phyloP scores from a whole-genome alignment of 176 grass and related monocot genomes.

The Ananas comosus region DNA sequence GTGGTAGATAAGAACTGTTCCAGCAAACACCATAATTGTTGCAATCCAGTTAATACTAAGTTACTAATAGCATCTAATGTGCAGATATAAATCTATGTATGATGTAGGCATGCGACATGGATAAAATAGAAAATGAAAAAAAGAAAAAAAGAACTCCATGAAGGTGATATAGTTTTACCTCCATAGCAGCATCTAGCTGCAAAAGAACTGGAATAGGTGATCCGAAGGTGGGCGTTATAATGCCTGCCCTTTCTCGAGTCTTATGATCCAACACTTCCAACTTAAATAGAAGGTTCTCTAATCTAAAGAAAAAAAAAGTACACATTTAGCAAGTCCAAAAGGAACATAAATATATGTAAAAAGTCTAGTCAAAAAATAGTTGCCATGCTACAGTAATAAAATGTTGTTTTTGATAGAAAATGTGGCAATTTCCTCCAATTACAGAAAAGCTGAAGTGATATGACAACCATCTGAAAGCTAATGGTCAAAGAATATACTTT shows the following conservation, averaged over 20 bases:
- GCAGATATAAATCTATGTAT: no score
- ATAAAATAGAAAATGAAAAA: background rate
- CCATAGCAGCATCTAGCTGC: constrained; percentile 4
- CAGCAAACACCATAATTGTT: no score
- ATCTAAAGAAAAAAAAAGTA: background rate
- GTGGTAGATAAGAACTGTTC: no score
- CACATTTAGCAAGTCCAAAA: background rate
- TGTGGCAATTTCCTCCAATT: no score
- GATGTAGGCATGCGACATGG: background rate
- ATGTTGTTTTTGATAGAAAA: background rate
- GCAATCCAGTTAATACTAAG: no score
- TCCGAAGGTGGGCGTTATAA: constrained; percentile 2
- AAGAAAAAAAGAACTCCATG: background rate
- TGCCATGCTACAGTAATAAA: background rate
- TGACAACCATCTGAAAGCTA: no score
- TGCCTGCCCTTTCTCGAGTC: constrained; percentile 6
- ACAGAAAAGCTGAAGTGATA: no score
- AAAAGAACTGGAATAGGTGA: constrained; percentile 8
- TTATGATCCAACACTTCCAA: constrained; percentile 13
- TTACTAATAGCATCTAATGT: no score
- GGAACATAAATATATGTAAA: background rate
- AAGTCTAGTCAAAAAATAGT: background rate
- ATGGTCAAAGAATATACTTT: no score
- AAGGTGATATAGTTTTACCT: background rate
- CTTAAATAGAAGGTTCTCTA: constrained; percentile 8